Evolutionary conservation across 805 yeast genomes (phyloP).

Genomic region (Tetrapisispora arboricola): DNA sequence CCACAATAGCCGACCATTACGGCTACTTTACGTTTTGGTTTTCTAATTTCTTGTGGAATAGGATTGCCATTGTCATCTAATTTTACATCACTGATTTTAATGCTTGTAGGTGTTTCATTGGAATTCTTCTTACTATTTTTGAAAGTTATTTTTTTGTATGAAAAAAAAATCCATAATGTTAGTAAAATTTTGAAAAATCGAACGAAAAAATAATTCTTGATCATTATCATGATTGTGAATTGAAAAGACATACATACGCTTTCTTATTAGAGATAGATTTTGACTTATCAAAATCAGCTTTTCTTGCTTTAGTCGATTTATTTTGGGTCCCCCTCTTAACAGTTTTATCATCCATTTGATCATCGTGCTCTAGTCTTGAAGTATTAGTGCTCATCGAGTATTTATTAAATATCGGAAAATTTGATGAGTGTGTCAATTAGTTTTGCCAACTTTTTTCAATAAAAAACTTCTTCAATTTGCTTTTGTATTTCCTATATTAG

Average conservation of each 20-base stretch:
- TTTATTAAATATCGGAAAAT: no score
- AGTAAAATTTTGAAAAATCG: not conserved
- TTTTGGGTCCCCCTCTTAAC: conserved; percentile 34
- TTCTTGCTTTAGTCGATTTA: conserved; percentile 27
- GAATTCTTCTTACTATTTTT: conserved; percentile 9
- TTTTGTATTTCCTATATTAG: no score
- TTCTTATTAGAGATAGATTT: conserved; percentile 16
- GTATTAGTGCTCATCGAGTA: conserved; percentile 14
- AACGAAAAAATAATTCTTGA: not conserved
- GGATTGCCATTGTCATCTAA: conserved; percentile 55
- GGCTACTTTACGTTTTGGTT: conserved; percentile 90
- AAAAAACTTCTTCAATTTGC: no score
- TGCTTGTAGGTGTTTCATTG: not conserved
- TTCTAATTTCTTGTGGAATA: conserved; percentile 44
- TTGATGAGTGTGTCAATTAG: not conserved
- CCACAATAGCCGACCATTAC: conserved; percentile 90
- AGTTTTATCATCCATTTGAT: conserved; percentile 32
- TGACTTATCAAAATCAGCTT: conserved; percentile 16
- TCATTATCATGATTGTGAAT: not conserved
- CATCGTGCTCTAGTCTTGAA: conserved; percentile 24
- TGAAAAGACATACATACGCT: conserved; percentile 17
- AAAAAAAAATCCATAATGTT: not conserved
- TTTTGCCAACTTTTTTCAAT: no score
- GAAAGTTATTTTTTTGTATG: no score
- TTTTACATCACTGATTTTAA: conserved; percentile 10